phyloP scores from a whole-genome alignment of 2,329 filamentous ascomycete genomes.

The Raffaelea albimanens region DNA sequence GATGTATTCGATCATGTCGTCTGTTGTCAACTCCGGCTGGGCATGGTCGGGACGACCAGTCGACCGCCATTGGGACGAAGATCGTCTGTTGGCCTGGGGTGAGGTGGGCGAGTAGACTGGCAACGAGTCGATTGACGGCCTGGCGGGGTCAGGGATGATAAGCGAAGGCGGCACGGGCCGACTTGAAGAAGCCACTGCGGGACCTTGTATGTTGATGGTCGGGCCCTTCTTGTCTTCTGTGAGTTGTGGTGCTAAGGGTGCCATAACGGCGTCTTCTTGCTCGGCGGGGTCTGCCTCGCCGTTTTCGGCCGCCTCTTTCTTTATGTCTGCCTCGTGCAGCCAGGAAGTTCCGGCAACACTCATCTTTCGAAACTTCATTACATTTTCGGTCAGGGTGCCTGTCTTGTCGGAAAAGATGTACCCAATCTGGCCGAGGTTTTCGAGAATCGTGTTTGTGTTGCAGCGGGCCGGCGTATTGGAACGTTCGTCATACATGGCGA shows the following conservation, averaged over 20 bases:
- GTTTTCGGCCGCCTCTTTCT: constrained; percentile 11
- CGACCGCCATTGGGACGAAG: constrained; percentile 41
- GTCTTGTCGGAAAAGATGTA: constrained; percentile 95
- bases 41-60: constrained; percentile 36
- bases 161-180: not conserved
- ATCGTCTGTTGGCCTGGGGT: constrained; percentile 22
- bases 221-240: not conserved
- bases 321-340: constrained; percentile 70
- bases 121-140: not conserved
- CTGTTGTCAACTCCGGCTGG: constrained; percentile 54
- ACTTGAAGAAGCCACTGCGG: too few relatives aligned
- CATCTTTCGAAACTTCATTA: constrained; percentile 91
- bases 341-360: constrained; percentile 83
- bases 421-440: constrained; percentile 82
- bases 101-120: constrained; percentile 3
- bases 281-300: constrained; percentile 2
- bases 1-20: constrained; percentile 70
- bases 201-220: too few relatives aligned
- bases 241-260: too few relatives aligned
- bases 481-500: constrained; percentile 83
- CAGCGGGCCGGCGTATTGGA: constrained; percentile 81
- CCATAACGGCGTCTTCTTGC: too few relatives aligned
- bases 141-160: not conserved
- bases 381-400: constrained; percentile 85
- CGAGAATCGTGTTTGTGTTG: constrained; percentile 89